Conservation (phyloP, 768 basidiomycete genomes). For the Hypholoma fasciculare region DNA sequence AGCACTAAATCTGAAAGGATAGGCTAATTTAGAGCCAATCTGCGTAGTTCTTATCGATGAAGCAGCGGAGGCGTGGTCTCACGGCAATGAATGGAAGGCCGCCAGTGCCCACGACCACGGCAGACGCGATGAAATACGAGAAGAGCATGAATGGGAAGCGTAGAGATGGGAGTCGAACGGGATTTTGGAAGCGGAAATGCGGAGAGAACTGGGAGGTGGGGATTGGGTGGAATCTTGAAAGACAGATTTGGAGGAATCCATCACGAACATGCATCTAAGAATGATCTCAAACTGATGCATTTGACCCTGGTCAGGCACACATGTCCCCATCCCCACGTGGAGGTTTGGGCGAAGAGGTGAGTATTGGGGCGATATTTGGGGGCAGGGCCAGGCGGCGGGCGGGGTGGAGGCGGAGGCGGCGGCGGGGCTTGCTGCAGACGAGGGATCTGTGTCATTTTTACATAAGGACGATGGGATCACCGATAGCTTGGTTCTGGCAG, state of each 20-base stretch:
- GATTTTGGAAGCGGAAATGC: neutral
- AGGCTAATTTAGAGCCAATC: constrained; percentile 18
- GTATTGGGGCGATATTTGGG: neutral
- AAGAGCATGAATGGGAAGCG: neutral
- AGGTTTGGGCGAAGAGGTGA: neutral
- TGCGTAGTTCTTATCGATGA: constrained; percentile 19
- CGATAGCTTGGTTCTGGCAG: constrained; percentile 8
- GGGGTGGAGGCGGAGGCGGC: neutral
- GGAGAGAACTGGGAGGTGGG: constrained; percentile 4
- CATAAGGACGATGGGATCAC: constrained; percentile 10
- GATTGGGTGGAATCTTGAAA: constrained; percentile 11
- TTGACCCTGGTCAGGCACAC: constrained; percentile 22
- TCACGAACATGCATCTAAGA: constrained; percentile 17
- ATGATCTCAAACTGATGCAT: constrained; percentile 21
- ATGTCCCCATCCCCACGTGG: constrained; percentile 10
- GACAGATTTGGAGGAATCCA: constrained; percentile 18
- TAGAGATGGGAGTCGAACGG: neutral
- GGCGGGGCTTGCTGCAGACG: neutral
- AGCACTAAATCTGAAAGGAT: constrained; percentile 14
- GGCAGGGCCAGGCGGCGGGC: neutral
- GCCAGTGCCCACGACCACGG: neutral
- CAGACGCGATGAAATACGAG: neutral
- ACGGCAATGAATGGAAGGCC: neutral
- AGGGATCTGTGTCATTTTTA: neutral
- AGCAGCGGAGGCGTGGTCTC: neutral